phyloP scores from a whole-genome alignment of 2,329 filamentous ascomycete species.

The Botrytis hyacinthi region DNA sequence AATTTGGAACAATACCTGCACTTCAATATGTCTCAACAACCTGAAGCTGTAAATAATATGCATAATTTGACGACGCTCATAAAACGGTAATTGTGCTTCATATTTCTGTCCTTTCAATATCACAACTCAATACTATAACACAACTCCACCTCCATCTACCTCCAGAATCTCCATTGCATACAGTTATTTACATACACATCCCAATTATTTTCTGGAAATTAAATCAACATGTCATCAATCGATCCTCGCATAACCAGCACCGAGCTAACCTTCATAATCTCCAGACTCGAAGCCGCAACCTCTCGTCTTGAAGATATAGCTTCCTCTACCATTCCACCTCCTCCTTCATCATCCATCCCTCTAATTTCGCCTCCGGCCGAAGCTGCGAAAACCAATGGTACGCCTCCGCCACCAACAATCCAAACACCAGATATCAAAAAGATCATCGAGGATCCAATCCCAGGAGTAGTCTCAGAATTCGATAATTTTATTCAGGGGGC shows the following conservation, averaged over 20 bases:
- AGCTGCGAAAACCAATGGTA: conserved; percentile 48
- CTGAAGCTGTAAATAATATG: conserved; percentile 71
- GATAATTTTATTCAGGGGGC: conserved; percentile 73
- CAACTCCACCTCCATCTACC: background rate
- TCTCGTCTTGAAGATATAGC: conserved; percentile 96
- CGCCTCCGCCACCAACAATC: conserved; percentile 32
- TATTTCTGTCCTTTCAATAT: conserved; percentile 18
- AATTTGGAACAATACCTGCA: conserved; percentile 25
- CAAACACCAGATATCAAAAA: conserved; percentile 28
- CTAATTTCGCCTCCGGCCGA: conserved; percentile 28
- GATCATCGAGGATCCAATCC: conserved; percentile 54
- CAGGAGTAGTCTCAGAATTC: conserved; percentile 82
- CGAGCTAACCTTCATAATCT: conserved; percentile 39
- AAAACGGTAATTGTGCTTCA: conserved; percentile 71
- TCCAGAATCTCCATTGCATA: background rate
- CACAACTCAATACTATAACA: background rate
- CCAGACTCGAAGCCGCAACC: conserved; percentile 93
- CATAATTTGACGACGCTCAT: conserved; percentile 96
- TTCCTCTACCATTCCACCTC: conserved; percentile 65
- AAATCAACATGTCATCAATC: conserved; percentile 32
- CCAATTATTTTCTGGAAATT: conserved; percentile 7
- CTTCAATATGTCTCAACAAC: conserved; percentile 48
- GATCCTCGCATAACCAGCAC: conserved; percentile 29
- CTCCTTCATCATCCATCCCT: conserved; percentile 29
- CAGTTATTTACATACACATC: conserved; percentile 5